phyloP scores from a whole-genome alignment of 169 alveolate genomes.

The Eimeria brunetti region DNA sequence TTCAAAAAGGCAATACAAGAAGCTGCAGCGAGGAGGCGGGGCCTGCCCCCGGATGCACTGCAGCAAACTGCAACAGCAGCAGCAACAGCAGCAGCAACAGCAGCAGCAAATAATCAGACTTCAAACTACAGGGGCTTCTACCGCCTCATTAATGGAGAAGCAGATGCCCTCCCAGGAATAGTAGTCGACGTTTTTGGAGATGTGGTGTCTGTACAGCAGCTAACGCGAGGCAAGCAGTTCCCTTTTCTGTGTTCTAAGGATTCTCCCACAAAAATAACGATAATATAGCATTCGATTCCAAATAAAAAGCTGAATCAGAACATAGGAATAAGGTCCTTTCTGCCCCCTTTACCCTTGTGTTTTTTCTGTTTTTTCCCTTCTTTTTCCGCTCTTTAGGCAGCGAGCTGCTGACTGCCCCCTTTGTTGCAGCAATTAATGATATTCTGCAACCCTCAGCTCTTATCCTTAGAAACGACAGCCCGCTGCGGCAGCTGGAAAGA shows the following conservation, averaged over 20 bases:
- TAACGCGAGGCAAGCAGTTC: constrained; percentile 63
- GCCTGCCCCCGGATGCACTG: constrained; percentile 40
- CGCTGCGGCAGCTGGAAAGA: constrained; percentile 48
- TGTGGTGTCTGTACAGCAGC: constrained; percentile 49
- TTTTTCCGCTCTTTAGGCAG: not conserved
- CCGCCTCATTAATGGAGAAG: constrained; percentile 83
- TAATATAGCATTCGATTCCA: no score
- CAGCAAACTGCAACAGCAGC: constrained; percentile 2
- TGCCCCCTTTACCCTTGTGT: no score
- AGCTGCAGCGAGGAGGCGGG: constrained; percentile 21
- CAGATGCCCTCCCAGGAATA: constrained; percentile 84
- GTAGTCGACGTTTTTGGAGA: constrained; percentile 82
- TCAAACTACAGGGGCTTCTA: constrained; percentile 50
- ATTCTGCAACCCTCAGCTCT: constrained; percentile 19
- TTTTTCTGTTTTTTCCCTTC: not conserved
- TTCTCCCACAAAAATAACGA: no score
- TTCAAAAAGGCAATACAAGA: not conserved
- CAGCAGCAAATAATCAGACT: not conserved
- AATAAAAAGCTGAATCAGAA: not conserved
- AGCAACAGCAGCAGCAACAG: not conserved
- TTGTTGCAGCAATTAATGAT: not conserved
- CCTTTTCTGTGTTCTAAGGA: not conserved
- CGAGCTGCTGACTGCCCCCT: constrained; percentile 63
- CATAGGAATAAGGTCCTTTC: not conserved
- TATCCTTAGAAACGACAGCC: constrained; percentile 33